Conservation (phyloP, 176 grass and related monocot species). For the Eragrostis curvula region DNA sequence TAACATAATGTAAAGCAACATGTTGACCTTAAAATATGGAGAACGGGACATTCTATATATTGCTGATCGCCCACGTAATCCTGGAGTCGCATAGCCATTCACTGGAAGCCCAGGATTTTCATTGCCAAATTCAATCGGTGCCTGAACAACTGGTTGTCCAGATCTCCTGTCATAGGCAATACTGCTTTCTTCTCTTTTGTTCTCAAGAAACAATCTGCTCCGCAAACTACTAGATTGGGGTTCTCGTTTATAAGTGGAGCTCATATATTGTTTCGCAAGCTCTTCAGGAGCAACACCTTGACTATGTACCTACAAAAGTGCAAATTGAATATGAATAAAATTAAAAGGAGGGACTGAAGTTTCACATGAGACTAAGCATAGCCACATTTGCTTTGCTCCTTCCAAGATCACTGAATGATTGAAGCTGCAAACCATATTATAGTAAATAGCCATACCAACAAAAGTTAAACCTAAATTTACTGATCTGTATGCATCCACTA, state of each 20-base stretch:
- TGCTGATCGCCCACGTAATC: slow-evolving; percentile 57
- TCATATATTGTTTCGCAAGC: slow-evolving; percentile 76
- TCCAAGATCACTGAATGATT: slow-evolving; percentile 21
- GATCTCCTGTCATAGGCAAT: slow-evolving; percentile 36
- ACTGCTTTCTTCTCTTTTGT: slow-evolving; percentile 50
- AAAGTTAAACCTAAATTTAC: not conserved
- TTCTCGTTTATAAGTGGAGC: slow-evolving; percentile 45
- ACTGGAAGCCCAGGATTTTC: slow-evolving; percentile 34
- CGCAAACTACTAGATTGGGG: slow-evolving; percentile 38
- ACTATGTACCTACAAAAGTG: slow-evolving; percentile 43
- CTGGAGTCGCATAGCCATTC: slow-evolving; percentile 61
- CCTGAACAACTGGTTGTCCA: slow-evolving; percentile 34
- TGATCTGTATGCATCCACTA: not conserved
- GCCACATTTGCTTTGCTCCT: slow-evolving; percentile 20
- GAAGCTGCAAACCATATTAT: not conserved
- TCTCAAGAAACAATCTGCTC: slow-evolving; percentile 47
- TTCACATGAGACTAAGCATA: not conserved
- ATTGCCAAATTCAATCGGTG: slow-evolving; percentile 36
- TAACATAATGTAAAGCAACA: slow-evolving; percentile 9
- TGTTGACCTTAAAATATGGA: slow-evolving; percentile 64
- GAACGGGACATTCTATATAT: slow-evolving; percentile 65
- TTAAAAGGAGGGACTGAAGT: slow-evolving; percentile 14
- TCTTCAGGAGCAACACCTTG: slow-evolving; percentile 55
- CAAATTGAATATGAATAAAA: slow-evolving; percentile 24
- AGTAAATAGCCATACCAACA: not conserved